Conservation (phyloP, 140 eudicot genomes). For the Anethum foeniculum region DNA sequence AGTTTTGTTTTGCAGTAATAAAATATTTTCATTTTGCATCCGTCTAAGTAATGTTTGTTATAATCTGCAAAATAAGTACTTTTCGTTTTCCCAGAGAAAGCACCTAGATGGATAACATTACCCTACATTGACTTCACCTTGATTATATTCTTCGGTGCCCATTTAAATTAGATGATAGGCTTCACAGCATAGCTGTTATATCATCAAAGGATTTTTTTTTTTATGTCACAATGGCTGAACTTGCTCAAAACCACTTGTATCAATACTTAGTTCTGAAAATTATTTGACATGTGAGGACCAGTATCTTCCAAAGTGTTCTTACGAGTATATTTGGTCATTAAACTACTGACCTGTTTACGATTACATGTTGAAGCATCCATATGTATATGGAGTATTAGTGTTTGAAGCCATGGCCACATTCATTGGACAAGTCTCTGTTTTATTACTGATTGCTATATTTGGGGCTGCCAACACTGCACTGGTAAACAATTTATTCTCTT, state of each 20-base stretch:
- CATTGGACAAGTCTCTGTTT: constrained; percentile 66
- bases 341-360: background rate
- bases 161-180: background rate
- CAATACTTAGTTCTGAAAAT: background rate
- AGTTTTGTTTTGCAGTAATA: background rate
- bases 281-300: background rate
- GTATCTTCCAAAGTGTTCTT: background rate
- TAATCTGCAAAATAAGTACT: background rate
- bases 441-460: constrained; percentile 64
- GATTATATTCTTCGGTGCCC: background rate
- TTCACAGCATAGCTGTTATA: background rate
- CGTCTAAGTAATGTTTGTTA: background rate
- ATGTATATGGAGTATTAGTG: constrained; percentile 61
- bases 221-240: background rate
- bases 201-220: background rate
- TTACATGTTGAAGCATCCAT: constrained; percentile 56
- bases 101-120: background rate
- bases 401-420: constrained; percentile 80
- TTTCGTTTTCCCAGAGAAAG: too few species aligned
- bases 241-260: background rate
- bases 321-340: background rate
- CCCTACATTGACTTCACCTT: background rate
- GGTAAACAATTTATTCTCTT: constrained; percentile 25
- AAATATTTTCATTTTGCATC: background rate
- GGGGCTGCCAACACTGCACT: constrained; percentile 84